Base-by-base conservation (phyloP, 116 monocot genomes). In the Phalaenopsis hybrid region DNA sequence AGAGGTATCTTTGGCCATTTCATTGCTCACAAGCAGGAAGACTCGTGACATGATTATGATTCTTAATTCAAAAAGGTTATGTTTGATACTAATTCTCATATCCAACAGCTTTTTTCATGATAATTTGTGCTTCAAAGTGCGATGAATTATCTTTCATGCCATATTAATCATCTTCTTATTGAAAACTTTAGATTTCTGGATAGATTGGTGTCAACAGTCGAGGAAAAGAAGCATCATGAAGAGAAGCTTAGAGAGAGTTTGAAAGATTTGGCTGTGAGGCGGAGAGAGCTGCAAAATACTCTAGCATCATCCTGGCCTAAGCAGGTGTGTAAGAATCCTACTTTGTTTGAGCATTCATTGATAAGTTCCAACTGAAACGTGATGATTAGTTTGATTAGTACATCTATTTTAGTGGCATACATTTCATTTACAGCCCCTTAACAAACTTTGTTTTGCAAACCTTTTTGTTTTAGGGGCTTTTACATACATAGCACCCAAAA, bases 11-110 rank as follows among this genome's bases (percentile, higher is more conserved):
- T 83, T 48, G 61, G 94, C 86, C 51, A 92, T 98, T 83, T 90
- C 86, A n/a, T 81, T 90, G 79, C 91, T 98, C 82, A 93, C 93
- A 90, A 85, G 93, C 55, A 37, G 84, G 84, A 98, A 92, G 85
- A 98, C 91, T 58, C 91, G 91, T 45, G 98, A 98, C 83, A 79
- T 98, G 81, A 98, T 98, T 76, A 98, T 98, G 98, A 93, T 98
- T 81, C 85, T 98, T 17, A 98, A 95, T 84, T 98, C 98, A 44
- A 93, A 89, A 86, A 94, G 98, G 98, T 96, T 44, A 80, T 77
- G 46, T 31, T 70, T 80, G 15, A 25, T 37, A 58, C 58, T 28
- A 13, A 58, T 51, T 78, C 13, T 12, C 20, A 10, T 10, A 12
- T 68, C 37, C 5, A 46, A 12, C 52, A 52, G 15, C 15, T 51